Evolutionary conservation across 1,284 basidiomycete species (phyloP).

Genomic region (Bondarzewia mesenterica): DNA sequence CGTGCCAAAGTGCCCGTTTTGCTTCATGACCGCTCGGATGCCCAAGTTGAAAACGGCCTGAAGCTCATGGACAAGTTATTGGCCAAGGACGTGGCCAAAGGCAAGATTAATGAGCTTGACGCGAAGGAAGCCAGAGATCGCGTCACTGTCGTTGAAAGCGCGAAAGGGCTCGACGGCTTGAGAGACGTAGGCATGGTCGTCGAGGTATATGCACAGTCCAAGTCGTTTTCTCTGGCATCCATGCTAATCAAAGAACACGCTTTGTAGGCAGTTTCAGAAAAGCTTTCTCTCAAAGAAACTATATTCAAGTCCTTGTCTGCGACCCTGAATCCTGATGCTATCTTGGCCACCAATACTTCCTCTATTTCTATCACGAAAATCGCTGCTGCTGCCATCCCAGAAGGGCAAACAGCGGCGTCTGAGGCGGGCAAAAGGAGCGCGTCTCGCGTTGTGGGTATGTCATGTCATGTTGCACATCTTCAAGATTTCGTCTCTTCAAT

Average conservation of each 20-base stretch:
- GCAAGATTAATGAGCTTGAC: constrained; percentile 65
- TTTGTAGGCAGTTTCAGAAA: constrained; percentile 81
- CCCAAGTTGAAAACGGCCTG: constrained; percentile 66
- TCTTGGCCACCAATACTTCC: constrained; percentile 90
- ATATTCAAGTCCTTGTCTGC: constrained; percentile 73
- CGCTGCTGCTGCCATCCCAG: constrained; percentile 67
- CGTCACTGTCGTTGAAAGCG: constrained; percentile 43
- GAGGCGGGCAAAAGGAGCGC: constrained; percentile 55
- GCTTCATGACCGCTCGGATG: constrained; percentile 51
- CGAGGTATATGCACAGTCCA: constrained; percentile 47
- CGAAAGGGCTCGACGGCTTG: constrained; percentile 44
- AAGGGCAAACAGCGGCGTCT: constrained; percentile 47
- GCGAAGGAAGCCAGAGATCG: constrained; percentile 69
- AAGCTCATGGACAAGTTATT: constrained; percentile 75
- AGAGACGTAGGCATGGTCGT: constrained; percentile 84
- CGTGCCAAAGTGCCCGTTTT: constrained; percentile 72
- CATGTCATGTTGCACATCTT: constrained; percentile 7
- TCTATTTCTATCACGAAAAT: constrained; percentile 94
- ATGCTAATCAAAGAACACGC: background rate
- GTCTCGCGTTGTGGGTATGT: constrained; percentile 65
- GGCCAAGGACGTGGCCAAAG: constrained; percentile 84
- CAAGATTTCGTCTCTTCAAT: constrained; percentile 1
- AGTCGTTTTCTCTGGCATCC: background rate
- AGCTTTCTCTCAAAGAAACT: constrained; percentile 69
- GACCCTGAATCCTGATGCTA: constrained; percentile 64